Evolutionary conservation across 2,329 filamentous ascomycete genomes (phyloP).

Genomic region (Botrytis medusae): DNA sequence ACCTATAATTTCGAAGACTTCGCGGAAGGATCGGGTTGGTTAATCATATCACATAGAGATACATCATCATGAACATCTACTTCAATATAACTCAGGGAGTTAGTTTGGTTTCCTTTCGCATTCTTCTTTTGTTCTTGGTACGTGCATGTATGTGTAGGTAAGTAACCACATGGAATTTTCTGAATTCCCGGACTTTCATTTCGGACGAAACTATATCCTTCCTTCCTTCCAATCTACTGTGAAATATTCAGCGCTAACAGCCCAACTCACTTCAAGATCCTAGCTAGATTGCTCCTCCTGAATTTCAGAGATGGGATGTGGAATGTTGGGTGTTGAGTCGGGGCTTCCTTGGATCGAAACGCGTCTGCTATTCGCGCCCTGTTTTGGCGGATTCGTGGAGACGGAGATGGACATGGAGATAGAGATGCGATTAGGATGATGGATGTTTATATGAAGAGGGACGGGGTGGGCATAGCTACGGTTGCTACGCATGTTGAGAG

Average conservation of each 20-base stretch:
- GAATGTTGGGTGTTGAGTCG: neutral
- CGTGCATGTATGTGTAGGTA: no score
- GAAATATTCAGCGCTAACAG: neutral
- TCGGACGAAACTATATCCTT: no score
- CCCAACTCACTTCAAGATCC: neutral
- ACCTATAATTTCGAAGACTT: neutral
- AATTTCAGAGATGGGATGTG: neutral
- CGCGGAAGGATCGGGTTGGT: neutral
- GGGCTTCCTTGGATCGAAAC: neutral
- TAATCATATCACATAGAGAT: neutral
- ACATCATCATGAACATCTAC: neutral
- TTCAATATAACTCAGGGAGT: neutral
- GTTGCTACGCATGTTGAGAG: neutral
- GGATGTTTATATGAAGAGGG: neutral
- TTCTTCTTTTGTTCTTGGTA: neutral
- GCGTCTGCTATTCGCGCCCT: neutral
- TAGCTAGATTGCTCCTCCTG: accelerated
- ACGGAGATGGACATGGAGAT: neutral
- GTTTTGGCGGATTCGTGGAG: neutral
- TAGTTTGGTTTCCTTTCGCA: neutral
- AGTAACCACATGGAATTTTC: no score
- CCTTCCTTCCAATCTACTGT: no score
- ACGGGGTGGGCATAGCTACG: neutral
- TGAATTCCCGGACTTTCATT: no score
- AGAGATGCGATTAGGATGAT: neutral